Evolutionary conservation across 2,329 filamentous ascomycete species (phyloP), one percentile per base, ranked within the genome.

Genomic region (Aspergillus sp.): DNA sequence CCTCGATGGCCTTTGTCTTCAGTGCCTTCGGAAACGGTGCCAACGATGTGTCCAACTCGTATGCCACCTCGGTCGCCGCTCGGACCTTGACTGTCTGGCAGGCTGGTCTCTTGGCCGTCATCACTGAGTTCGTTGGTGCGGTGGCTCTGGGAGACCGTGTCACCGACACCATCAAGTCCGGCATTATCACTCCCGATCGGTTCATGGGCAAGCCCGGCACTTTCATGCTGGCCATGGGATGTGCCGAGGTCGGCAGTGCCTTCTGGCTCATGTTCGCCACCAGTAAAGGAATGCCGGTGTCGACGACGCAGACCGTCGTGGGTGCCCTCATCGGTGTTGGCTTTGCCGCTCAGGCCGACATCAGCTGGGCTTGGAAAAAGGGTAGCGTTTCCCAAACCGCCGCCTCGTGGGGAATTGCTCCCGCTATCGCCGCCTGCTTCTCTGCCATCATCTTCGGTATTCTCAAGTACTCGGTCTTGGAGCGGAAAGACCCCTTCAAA

Each of bases 41-140:
- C 43, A 66, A 66, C 54, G 78, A 81, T 78, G 78, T 80, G 54
- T 78, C 79, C 66, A 82, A 81, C 63, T 73, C 78, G 0, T 82
- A 79, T 66, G 79, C 79, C 26, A 79, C 77, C 17, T 76, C 73
- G 3, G 77, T 82, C 32, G 78, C 78, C 13, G 79, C 79, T 3
- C 69, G 73, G 22, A 79, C 78, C 35, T 70, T 82, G 60, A 77
- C 76, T 36, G 79, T 81, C 76, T 70, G 73, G 46, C 77, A 79
- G 62, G 79, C 73, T 60, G 79, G 78, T 56, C 61, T 80, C 20
- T 65, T 82, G 17, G 73, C 78, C 49, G 69, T 74, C 22, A 57
- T 74, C 53, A 80, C 78, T 16, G 79, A 82, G 60, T 76, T 82
- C 58, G 64, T 78, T 11, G 79, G 79, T 51, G 79, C 79, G n/a